These are phyloP conservation scores for Hemileia vastatrix DNA, from an alignment of 1,284 basidiomycete species.

Conservation along the genomic window DNA sequence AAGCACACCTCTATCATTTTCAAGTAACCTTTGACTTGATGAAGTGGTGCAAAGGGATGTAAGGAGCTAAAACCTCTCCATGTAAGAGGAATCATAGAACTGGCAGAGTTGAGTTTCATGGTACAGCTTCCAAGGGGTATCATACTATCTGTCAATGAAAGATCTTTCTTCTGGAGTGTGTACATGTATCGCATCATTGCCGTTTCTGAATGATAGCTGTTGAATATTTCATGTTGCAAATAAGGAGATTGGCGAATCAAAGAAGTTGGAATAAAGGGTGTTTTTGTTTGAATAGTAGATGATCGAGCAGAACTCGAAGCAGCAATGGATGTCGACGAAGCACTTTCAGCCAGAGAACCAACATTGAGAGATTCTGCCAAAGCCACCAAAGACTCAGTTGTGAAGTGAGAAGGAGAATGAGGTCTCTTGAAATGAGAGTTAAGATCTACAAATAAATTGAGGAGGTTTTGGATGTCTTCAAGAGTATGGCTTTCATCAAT, in stretches of 20 bases:
- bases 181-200: constrained; percentile 74
- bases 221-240: constrained; percentile 78
- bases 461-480: constrained; percentile 53
- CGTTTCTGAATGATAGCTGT: constrained; percentile 86
- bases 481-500: constrained; percentile 78
- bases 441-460: constrained; percentile 65
- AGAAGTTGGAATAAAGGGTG: constrained; percentile 28
- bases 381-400: constrained; percentile 44
- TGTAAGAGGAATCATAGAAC: constrained; percentile 90
- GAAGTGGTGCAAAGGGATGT: constrained; percentile 82
- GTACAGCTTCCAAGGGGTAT: constrained; percentile 74
- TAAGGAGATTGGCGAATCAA: constrained; percentile 65
- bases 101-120: constrained; percentile 95
- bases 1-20: constrained; percentile 17
- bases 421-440: constrained; percentile 29
- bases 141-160: constrained; percentile 91
- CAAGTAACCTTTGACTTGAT: constrained; percentile 80
- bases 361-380: constrained; percentile 26
- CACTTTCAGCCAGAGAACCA: constrained; percentile 2
- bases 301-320: constrained; percentile 4
- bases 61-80: constrained; percentile 82
- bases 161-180: constrained; percentile 87
- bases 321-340: constrained; percentile 1
- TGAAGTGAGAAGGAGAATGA: constrained; percentile 23
- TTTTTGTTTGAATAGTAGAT: not conserved